These are phyloP conservation scores for Penicillium silybi DNA, from an alignment of 495 filamentous ascomycete genomes.

Conservation along the genomic window DNA sequence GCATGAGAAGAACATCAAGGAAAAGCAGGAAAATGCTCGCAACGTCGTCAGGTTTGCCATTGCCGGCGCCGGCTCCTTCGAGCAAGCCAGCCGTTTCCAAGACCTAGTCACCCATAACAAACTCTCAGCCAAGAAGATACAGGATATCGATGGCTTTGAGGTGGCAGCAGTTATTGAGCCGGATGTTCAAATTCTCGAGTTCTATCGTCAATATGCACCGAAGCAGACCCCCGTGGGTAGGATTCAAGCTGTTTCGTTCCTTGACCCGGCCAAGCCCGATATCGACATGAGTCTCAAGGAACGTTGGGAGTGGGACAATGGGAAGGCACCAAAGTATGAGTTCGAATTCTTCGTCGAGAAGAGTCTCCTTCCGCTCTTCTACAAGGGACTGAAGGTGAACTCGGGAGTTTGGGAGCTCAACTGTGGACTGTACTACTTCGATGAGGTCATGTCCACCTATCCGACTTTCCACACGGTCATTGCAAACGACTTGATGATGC, in stretches of 20 bases:
- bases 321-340: slow-evolving; percentile 22
- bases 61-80: slow-evolving; percentile 36
- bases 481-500: slow-evolving; percentile 67
- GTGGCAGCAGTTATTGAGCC: slow-evolving; percentile 45
- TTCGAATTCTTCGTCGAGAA: slow-evolving; percentile 69
- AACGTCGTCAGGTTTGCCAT: slow-evolving; percentile 44
- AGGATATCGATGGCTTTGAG: slow-evolving; percentile 54
- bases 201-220: slow-evolving; percentile 40
- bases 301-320: slow-evolving; percentile 23
- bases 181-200: slow-evolving; percentile 28
- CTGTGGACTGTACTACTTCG: slow-evolving; percentile 58
- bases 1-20: neutral
- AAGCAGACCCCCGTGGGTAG: slow-evolving; percentile 43
- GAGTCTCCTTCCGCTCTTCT: slow-evolving; percentile 55
- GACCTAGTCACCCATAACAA: slow-evolving; percentile 13
- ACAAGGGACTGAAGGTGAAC: slow-evolving; percentile 74
- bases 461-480: slow-evolving; percentile 58
- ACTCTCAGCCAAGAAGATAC: slow-evolving; percentile 31
- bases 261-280: slow-evolving; percentile 31
- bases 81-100: slow-evolving; percentile 30
- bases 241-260: slow-evolving; percentile 40
- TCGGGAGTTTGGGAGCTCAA: slow-evolving; percentile 59
- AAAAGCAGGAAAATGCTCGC: slow-evolving; percentile 27
- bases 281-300: slow-evolving; percentile 46
- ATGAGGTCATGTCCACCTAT: slow-evolving; percentile 51